Conservation (phyloP, 306 rosid genomes). For the Elaeagnus macrophylla region DNA sequence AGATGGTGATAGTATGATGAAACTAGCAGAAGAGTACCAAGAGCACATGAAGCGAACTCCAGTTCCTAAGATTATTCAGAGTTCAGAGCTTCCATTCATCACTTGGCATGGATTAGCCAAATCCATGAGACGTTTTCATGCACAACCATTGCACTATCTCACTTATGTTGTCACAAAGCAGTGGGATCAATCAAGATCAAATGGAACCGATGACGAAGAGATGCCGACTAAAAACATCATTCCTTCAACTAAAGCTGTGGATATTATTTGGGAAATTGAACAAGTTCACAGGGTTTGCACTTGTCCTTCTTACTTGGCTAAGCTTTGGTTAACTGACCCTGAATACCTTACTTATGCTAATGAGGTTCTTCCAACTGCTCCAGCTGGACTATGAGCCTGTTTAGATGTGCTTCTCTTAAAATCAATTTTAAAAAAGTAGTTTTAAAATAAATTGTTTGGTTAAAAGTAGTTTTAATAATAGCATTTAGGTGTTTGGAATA, state of each 20-base stretch:
- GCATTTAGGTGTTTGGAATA: too few species aligned
- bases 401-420: too few species aligned
- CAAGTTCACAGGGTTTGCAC: not conserved
- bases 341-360: too few species aligned
- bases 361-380: too few species aligned
- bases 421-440: too few species aligned
- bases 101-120: constrained; percentile 12
- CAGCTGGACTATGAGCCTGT: too few species aligned
- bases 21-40: not conserved
- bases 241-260: constrained; percentile 11
- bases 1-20: not conserved
- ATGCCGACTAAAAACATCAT: constrained; percentile 16
- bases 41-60: not conserved
- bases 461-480: too few species aligned
- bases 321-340: too few species aligned
- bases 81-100: not conserved
- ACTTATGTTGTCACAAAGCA: constrained; percentile 24
- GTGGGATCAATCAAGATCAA: constrained; percentile 31
- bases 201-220: constrained; percentile 17
- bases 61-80: not conserved
- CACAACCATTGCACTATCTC: constrained; percentile 31
- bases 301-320: not conserved
- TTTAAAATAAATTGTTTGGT: too few species aligned
- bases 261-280: constrained; percentile 17
- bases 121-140: constrained; percentile 15